Conservation (phyloP, 1,139 yeast genomes). For the Candida sp. region DNA sequence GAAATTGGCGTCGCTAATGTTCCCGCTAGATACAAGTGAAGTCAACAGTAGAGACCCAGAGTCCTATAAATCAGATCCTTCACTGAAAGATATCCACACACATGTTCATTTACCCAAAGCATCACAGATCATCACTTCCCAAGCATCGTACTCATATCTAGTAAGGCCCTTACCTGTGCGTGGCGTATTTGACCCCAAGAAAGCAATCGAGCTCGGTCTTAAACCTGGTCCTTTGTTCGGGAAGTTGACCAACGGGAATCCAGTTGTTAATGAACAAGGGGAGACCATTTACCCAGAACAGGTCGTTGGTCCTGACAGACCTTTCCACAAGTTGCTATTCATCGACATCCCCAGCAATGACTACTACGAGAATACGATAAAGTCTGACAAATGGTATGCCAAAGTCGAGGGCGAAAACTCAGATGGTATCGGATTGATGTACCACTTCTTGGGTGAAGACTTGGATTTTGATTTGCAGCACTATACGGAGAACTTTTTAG, state of each 20-base stretch:
- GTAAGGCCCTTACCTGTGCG: conserved; percentile 69
- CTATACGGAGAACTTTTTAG: conserved; percentile 47
- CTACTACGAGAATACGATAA: conserved; percentile 53
- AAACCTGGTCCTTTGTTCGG: conserved; percentile 67
- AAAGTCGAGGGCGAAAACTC: conserved; percentile 30
- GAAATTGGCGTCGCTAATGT: conserved; percentile 48
- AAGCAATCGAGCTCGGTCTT: conserved; percentile 72
- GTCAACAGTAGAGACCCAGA: conserved; percentile 42
- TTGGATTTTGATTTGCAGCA: conserved; percentile 53
- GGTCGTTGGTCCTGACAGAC: conserved; percentile 68
- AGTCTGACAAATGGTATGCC: conserved; percentile 30
- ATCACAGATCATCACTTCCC: conserved; percentile 20
- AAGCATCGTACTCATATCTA: conserved; percentile 56
- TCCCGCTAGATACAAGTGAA: conserved; percentile 47
- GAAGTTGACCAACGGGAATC: conserved; percentile 60
- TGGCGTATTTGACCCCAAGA: conserved; percentile 74
- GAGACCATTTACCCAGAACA: conserved; percentile 65
- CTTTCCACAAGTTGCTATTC: conserved; percentile 64
- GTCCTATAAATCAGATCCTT: conserved; percentile 44
- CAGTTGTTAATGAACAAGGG: conserved; percentile 65
- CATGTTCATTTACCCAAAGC: conserved; percentile 40
- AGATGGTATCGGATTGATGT: conserved; percentile 56
- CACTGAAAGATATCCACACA: conserved; percentile 47
- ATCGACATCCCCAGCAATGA: conserved; percentile 70
- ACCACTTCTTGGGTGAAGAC: conserved; percentile 74